Evolutionary conservation across 345 rosid genomes (phyloP), one percentile per base, ranked within the genome.

Genomic region (Camelina laxa): DNA sequence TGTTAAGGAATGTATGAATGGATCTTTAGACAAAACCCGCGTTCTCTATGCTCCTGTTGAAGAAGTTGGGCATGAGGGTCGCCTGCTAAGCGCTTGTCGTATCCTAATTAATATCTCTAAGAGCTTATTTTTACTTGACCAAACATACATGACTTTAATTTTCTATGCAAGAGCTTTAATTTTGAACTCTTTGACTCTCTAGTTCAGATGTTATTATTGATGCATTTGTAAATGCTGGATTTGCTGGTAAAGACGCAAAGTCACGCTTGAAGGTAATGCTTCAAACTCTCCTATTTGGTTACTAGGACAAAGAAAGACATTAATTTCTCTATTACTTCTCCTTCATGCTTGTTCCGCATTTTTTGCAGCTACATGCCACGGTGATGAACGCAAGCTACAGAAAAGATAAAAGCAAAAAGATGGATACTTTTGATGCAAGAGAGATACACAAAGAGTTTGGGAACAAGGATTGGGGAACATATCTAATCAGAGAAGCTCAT

Each of bases 401-500:
- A 96, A 60, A 56, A 50, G 50, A 17, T 38, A 53, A 77, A 74
- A 80, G 69, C 24, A 67, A 62, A 48, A 76, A 60, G 80, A 7
- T 19, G 33, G 67, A 61, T 76, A 75, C 80, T n/a, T 90, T 95
- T 51, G 89, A 95, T 48, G 98, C 91, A 1, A 60, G 86, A 56
- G 86, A 78, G 77, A 88, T 90, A 49, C 86, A 80, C 81, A 71
- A 75, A 73, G 85, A 62, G 68, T 92, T 82, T 74, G 94, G 88
- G 74, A 76, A 84, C 0, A 80, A 84, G 73, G 87, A 85, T 19
- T 92, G 98, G 98, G 97, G 99, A 21, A 81, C 80, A 50, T 92
- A 95, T 84, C 82, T 76, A 39, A 85, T 95, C 67, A 79, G 80
- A 1, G 99, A 95, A 82, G 98, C 94, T 84, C 98, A 95, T 78